phyloP scores from a whole-genome alignment of 139 green algal species.

The Picocystis salinarum region DNA sequence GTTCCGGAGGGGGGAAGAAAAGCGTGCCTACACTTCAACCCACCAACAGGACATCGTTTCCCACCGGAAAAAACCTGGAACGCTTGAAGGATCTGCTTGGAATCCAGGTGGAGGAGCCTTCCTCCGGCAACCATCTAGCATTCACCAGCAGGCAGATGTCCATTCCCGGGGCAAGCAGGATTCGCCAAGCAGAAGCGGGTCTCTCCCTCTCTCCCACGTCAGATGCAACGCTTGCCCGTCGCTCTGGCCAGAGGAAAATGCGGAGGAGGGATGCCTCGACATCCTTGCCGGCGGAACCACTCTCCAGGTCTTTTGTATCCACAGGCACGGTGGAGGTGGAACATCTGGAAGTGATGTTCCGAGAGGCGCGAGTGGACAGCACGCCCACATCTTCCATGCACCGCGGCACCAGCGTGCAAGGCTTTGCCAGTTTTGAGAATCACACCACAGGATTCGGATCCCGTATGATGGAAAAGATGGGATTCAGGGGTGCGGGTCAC shows the following conservation, averaged over 20 bases:
- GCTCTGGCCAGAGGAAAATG: background rate
- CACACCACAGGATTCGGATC: slow-evolving; percentile 51
- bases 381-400: background rate
- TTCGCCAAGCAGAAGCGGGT: slow-evolving; percentile 2
- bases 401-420: slow-evolving; percentile 2
- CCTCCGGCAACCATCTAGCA: background rate
- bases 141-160: slow-evolving; percentile 1
- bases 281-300: slow-evolving; percentile 1
- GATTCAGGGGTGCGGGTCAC: slow-evolving; percentile 27
- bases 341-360: background rate
- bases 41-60: background rate
- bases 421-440: slow-evolving; percentile 43
- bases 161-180: background rate
- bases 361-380: slow-evolving; percentile 1
- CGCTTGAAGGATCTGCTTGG: background rate
- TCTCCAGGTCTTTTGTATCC: background rate
- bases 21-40: too few relatives aligned
- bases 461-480: slow-evolving; percentile 41
- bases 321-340: background rate
- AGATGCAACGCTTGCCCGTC: too few relatives aligned
- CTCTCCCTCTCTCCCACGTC: slow-evolving; percentile 10
- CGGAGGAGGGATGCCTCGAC: background rate
- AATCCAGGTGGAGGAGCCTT: background rate
- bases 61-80: slow-evolving; percentile 5
- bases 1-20: slow-evolving; percentile 24